Conservation (phyloP, 495 filamentous ascomycete genomes). For the Podospora fimiseda region DNA sequence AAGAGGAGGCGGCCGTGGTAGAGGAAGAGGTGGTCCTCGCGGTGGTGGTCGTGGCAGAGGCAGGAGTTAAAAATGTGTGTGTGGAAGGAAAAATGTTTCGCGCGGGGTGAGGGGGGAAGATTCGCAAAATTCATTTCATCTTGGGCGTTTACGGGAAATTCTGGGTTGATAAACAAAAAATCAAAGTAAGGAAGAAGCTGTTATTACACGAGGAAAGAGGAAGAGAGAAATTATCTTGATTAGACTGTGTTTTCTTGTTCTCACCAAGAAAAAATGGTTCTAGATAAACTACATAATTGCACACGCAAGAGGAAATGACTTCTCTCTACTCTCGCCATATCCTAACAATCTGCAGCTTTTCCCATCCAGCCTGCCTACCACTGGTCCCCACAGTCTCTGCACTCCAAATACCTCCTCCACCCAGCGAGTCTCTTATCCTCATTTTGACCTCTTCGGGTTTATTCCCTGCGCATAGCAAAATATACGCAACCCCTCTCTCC, state of each 20-base stretch:
- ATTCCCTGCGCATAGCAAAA: conserved; percentile 86
- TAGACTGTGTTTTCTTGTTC: too few species aligned
- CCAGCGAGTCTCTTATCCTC: conserved; percentile 38
- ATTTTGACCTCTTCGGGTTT: conserved; percentile 67
- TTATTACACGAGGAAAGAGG: too few species aligned
- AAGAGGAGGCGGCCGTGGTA: conserved; percentile 53
- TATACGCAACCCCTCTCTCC: conserved; percentile 71
- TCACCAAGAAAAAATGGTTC: too few species aligned
- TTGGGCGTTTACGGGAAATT: too few species aligned
- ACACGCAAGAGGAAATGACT: not conserved
- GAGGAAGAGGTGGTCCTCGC: conserved; percentile 38
- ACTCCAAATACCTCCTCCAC: conserved; percentile 44
- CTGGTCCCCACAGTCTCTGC: conserved; percentile 76
- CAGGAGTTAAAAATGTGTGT: conserved; percentile 10
- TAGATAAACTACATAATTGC: too few species aligned
- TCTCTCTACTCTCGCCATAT: conserved; percentile 56
- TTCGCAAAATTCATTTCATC: too few species aligned
- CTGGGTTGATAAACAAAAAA: too few species aligned
- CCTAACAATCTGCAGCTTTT: conserved; percentile 75
- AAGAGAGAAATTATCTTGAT: too few species aligned
- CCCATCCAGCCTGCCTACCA: conserved; percentile 86
- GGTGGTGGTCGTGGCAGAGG: conserved; percentile 19
- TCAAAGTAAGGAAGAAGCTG: too few species aligned
- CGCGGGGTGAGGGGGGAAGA: too few species aligned
- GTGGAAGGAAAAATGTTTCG: conserved; percentile 8